These are phyloP conservation scores for Trypanosoma avium DNA, from an alignment of 208 protist species.

Conservation along the genomic window DNA sequence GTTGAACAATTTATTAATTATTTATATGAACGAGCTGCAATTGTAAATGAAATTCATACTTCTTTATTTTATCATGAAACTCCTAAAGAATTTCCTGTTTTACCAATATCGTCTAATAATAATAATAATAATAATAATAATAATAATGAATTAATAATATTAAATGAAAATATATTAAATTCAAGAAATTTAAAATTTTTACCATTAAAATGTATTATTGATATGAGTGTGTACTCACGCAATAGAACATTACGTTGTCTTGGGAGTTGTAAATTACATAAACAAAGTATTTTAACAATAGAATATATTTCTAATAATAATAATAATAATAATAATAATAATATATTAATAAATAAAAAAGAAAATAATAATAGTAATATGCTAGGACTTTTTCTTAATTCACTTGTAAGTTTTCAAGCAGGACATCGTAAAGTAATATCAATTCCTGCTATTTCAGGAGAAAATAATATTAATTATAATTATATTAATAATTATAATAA, in stretches of 20 bases:
- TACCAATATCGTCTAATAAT: background rate
- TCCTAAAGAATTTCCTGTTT: constrained; percentile 14
- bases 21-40: constrained; percentile 27
- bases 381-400: background rate
- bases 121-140: background rate
- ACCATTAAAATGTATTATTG: constrained; percentile 65
- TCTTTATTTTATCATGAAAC: constrained; percentile 73
- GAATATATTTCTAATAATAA: constrained; percentile 1
- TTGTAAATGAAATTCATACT: constrained; percentile 35
- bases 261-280: constrained; percentile 77
- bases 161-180: too few species aligned
- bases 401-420: constrained; percentile 6
- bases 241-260: constrained; percentile 84
- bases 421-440: background rate
- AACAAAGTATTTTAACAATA: constrained; percentile 40
- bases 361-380: background rate
- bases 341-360: background rate
- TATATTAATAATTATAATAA: background rate
- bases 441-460: background rate
- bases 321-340: background rate
- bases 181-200: constrained; percentile 40
- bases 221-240: constrained; percentile 77
- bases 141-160: too few species aligned
- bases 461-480: background rate
- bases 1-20: constrained; percentile 61